Conservation (phyloP, 345 rosid species). For the Dimocarpus longan region DNA sequence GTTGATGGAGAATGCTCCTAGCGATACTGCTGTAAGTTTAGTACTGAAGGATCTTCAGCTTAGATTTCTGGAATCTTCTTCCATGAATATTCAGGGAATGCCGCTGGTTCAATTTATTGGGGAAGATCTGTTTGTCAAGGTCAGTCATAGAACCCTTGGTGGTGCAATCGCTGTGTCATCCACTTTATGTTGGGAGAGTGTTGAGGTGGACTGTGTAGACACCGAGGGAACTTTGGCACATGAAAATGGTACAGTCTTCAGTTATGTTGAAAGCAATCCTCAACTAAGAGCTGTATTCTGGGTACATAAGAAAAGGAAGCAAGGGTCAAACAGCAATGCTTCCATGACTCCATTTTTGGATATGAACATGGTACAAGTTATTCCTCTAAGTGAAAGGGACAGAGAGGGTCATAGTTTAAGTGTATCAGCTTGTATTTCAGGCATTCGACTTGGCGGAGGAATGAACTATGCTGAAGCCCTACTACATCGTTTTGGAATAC, state of each 20-base stretch:
- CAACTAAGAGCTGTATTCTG: slow-evolving; percentile 86
- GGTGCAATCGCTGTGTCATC: slow-evolving; percentile 96
- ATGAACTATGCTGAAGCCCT: slow-evolving; percentile 90
- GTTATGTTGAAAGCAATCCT: slow-evolving; percentile 42
- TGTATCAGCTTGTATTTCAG: slow-evolving; percentile 78
- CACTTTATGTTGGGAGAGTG: slow-evolving; percentile 68
- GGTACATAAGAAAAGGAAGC: slow-evolving; percentile 62
- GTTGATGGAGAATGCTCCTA: slow-evolving; percentile 90
- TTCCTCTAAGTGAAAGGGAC: slow-evolving; percentile 84
- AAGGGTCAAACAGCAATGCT: slow-evolving; percentile 40
- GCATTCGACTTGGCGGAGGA: slow-evolving; percentile 95
- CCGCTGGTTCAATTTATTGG: slow-evolving; percentile 93
- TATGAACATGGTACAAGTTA: slow-evolving; percentile 71
- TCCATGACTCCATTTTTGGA: slow-evolving; percentile 66
- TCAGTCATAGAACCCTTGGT: slow-evolving; percentile 93
- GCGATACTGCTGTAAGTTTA: slow-evolving; percentile 90
- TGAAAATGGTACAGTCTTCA: slow-evolving; percentile 35
- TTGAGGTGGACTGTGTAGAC: slow-evolving; percentile 86
- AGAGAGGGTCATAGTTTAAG: slow-evolving; percentile 84
- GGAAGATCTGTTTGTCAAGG: slow-evolving; percentile 72
- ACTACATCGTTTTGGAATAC: slow-evolving; percentile 89
- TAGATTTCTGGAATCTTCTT: slow-evolving; percentile 79
- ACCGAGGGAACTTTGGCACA: slow-evolving; percentile 47
- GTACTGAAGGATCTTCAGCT: slow-evolving; percentile 73
- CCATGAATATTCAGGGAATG: slow-evolving; percentile 53